Evolutionary conservation across 208 protist genomes (phyloP).

Genomic region (Vickermania ingenoplastis): DNA sequence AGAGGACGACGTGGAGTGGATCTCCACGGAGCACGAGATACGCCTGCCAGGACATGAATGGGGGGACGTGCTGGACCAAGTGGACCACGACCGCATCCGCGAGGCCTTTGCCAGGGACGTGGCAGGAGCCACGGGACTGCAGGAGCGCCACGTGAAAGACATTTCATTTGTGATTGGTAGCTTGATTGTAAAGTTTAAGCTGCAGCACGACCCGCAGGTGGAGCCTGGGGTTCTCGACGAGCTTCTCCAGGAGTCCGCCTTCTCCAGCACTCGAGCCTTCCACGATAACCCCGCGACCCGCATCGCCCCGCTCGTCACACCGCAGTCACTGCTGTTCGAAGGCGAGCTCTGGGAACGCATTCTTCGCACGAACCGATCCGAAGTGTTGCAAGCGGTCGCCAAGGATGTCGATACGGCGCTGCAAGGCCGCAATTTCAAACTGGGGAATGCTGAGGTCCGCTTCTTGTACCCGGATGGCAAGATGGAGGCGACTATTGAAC

Average conservation of each 20-base stretch:
- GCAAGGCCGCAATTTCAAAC: not conserved
- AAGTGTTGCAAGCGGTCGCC: not conserved
- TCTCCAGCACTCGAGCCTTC: slow-evolving; percentile 15
- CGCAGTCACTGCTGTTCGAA: not conserved
- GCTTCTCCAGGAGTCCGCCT: slow-evolving; percentile 7
- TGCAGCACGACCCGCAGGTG: slow-evolving; percentile 13
- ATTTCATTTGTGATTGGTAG: slow-evolving; percentile 11
- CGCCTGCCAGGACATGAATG: slow-evolving; percentile 20
- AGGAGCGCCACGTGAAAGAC: slow-evolving; percentile 6
- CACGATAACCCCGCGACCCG: slow-evolving; percentile 3
- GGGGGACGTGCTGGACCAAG: slow-evolving; percentile 10
- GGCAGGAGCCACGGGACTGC: slow-evolving; percentile 14
- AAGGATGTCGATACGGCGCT: not conserved
- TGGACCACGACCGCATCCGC: slow-evolving; percentile 6
- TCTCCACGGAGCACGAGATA: slow-evolving; percentile 16
- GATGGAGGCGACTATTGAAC: not conserved
- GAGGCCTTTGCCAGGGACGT: slow-evolving; percentile 26
- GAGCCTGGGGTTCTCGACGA: slow-evolving; percentile 8
- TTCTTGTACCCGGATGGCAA: not conserved
- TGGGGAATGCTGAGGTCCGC: not conserved
- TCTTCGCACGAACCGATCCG: not conserved
- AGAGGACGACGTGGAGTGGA: slow-evolving; percentile 4
- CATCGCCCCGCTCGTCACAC: too few species aligned
- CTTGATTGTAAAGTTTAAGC: slow-evolving; percentile 11
- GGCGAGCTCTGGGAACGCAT: not conserved